These are phyloP conservation scores for Aspergillus hortae DNA, from an alignment of 2,329 filamentous ascomycete genomes.

Conservation along the genomic window DNA sequence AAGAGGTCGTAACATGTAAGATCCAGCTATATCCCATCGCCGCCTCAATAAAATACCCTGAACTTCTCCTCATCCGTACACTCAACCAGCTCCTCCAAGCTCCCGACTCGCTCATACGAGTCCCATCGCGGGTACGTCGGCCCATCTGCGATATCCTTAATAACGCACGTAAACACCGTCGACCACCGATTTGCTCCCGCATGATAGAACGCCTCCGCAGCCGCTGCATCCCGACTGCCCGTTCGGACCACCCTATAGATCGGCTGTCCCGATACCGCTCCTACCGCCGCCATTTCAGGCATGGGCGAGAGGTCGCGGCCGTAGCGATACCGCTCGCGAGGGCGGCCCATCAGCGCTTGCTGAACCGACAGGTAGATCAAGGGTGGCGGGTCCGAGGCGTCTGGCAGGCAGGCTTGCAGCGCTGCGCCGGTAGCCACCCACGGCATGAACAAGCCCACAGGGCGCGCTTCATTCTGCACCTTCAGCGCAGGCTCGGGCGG, in stretches of 20 bases:
- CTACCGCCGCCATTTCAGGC: not conserved
- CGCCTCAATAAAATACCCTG: not conserved
- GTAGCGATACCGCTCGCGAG: not conserved
- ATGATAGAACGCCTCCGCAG: constrained; percentile 2
- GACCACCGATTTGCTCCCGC: constrained; percentile 4
- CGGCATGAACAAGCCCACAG: not conserved
- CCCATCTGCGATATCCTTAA: not conserved
- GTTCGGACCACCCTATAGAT: constrained; percentile 3
- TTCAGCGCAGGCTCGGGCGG: not conserved
- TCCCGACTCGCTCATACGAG: not conserved
- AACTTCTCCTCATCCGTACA: not conserved
- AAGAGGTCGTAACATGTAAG: too few relatives aligned
- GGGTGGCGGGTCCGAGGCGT: not conserved
- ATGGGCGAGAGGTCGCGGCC: not conserved
- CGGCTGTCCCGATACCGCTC: not conserved
- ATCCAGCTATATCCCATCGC: too few relatives aligned
- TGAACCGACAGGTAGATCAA: not conserved
- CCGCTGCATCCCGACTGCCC: constrained; percentile 3
- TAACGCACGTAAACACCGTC: constrained; percentile 6
- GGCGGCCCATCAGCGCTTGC: not conserved
- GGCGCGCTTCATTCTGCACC: not conserved
- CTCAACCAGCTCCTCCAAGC: not conserved
- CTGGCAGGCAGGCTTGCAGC: not conserved
- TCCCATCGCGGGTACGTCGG: not conserved
- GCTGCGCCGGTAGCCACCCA: not conserved